phyloP scores from a whole-genome alignment of 345 rosid genomes.

The Viola odorata region DNA sequence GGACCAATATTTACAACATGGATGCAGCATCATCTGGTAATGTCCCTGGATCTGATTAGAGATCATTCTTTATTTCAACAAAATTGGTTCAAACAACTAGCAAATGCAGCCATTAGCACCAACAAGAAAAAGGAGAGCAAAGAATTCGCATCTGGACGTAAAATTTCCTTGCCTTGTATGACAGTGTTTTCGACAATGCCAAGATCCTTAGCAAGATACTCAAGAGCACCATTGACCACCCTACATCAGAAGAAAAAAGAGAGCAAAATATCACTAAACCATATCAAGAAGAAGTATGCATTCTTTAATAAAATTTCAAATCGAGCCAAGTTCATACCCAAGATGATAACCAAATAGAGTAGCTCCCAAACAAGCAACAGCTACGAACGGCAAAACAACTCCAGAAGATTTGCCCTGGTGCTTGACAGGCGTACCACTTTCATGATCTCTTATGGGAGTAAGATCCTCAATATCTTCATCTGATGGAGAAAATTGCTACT shows the following conservation, averaged over 20 bases:
- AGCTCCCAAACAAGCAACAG: conserved; percentile 96
- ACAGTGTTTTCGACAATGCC: conserved; percentile 80
- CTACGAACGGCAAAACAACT: conserved; percentile 78
- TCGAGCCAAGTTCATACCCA: conserved; percentile 39
- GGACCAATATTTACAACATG: too few species aligned
- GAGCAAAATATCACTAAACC: not conserved
- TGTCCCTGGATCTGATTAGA: too few species aligned
- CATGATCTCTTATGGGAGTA: not conserved
- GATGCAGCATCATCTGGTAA: too few species aligned
- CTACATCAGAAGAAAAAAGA: conserved; percentile 32
- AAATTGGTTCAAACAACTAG: too few species aligned
- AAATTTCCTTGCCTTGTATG: conserved; percentile 64
- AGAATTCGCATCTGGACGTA: not conserved
- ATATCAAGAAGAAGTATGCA: not conserved
- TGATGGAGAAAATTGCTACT: not conserved
- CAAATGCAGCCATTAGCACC: too few species aligned
- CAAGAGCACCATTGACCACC: conserved; percentile 95
- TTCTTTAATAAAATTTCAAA: not conserved
- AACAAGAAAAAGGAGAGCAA: too few species aligned
- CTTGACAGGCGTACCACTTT: conserved; percentile 8
- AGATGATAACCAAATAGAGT: conserved; percentile 93
- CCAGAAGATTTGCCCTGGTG: conserved; percentile 56
- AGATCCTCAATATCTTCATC: conserved; percentile 10
- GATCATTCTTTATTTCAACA: too few species aligned
- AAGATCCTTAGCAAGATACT: conserved; percentile 92